Percentiles rank a stretch among this genome's conserved stretches.
Evolutionary conservation across 148 eudicot species (phyloP).

Genomic region (Amaranthus hypochondriacus): DNA sequence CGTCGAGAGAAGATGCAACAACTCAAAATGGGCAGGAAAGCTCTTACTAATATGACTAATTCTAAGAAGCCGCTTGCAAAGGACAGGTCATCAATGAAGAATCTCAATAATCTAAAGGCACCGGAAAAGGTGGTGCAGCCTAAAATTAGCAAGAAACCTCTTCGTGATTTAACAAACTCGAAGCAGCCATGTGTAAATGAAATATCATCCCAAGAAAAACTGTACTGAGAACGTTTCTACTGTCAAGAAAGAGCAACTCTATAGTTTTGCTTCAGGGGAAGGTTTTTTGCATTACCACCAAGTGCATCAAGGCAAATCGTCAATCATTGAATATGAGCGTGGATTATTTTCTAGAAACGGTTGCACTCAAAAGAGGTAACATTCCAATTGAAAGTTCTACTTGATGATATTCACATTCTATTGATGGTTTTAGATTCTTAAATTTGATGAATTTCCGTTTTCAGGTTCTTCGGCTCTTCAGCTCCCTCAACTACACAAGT

Average conservation of each 20-base stretch:
- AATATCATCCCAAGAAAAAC: conserved; percentile 20
- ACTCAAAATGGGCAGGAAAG: conserved; percentile 14
- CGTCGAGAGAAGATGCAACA: conserved; percentile 16
- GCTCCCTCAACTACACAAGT: background rate
- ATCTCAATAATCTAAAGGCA: conserved; percentile 11
- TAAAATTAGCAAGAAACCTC: conserved; percentile 22
- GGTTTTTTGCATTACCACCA: conserved; percentile 22
- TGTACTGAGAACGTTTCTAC: conserved; percentile 11
- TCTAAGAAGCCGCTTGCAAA: conserved; percentile 20
- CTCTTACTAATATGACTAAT: conserved; percentile 25
- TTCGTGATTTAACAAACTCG: conserved; percentile 25
- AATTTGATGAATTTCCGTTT: background rate
- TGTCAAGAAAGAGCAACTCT: background rate
- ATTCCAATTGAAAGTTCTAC: background rate
- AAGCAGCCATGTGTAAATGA: conserved; percentile 14
- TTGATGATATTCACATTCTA: background rate
- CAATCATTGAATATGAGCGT: conserved; percentile 14
- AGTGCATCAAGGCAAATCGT: conserved; percentile 16
- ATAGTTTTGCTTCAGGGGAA: conserved; percentile 15
- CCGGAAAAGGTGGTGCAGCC: conserved; percentile 18
- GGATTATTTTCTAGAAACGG: conserved; percentile 27
- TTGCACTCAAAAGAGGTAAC: conserved; percentile 20
- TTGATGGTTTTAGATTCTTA: background rate
- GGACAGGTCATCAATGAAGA: conserved; percentile 1
- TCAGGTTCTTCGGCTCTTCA: conserved; percentile 12